Conservation (phyloP, 2,329 filamentous ascomycete genomes). For the Rutstroemia sp. region DNA sequence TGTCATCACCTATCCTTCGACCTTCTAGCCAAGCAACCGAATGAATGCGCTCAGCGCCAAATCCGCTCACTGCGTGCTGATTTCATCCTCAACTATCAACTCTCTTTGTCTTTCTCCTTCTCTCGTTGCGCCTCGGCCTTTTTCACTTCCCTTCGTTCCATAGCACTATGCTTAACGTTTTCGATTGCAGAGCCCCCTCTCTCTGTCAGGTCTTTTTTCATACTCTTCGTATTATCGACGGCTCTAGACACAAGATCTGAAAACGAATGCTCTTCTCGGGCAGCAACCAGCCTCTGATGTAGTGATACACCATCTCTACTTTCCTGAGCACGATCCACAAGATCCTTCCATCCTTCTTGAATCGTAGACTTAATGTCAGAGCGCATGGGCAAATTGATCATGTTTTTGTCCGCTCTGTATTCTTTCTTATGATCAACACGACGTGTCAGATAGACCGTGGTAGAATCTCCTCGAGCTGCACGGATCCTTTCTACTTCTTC, state of each 20-base stretch:
- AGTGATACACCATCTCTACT: conserved; percentile 8
- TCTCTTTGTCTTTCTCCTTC: background rate
- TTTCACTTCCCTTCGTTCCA: conserved; percentile 17
- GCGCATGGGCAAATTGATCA: conserved; percentile 20
- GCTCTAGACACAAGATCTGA: conserved; percentile 23
- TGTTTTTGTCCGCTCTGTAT: conserved; percentile 27
- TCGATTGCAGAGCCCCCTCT: background rate
- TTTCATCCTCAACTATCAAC: background rate
- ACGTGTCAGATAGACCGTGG: conserved; percentile 51
- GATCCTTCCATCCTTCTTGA: conserved; percentile 24
- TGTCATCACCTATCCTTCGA: background rate
- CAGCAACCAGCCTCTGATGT: conserved; percentile 9
- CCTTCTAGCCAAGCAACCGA: background rate
- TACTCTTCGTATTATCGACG: conserved; percentile 17
- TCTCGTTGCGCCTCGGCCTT: background rate
- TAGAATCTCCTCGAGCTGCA: conserved; percentile 36
- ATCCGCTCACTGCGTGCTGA: no score
- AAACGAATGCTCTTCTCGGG: conserved; percentile 11
- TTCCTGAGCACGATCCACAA: conserved; percentile 27
- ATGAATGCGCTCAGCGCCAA: background rate
- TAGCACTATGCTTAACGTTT: conserved; percentile 15
- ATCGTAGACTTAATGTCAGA: conserved; percentile 13
- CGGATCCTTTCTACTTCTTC: conserved; percentile 71
- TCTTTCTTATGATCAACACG: conserved; percentile 37
- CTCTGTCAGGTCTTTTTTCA: conserved; percentile 3